A percentile compares a stretch with the other conserved stretches of the same genome.
Conservation (phyloP, 208 protist genomes). For the Leishmania amazonensis region DNA sequence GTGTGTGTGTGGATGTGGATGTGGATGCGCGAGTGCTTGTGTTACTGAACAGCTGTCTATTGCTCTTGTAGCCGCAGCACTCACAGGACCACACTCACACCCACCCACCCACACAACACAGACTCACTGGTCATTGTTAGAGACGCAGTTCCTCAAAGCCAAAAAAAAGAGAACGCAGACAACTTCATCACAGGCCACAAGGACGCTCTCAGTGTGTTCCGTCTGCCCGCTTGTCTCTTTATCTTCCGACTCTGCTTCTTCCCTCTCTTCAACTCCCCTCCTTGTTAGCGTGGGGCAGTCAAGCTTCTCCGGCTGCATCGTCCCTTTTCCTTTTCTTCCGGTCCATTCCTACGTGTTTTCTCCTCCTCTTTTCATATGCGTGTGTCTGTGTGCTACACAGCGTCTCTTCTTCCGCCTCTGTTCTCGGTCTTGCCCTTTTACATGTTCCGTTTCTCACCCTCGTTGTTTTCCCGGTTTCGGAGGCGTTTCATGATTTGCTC, state of each 20-base stretch:
- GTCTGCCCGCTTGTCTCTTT: constrained; percentile 3
- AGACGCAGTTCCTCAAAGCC: background rate
- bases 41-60: background rate
- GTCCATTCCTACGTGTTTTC: constrained; percentile 15
- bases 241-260: background rate
- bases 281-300: background rate
- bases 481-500: background rate
- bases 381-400: background rate
- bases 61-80: background rate
- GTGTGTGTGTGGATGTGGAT: background rate
- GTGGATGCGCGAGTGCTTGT: background rate
- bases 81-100: background rate
- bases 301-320: background rate
- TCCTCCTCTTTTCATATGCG: background rate
- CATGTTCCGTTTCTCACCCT: background rate
- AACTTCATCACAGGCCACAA: background rate
- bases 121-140: background rate
- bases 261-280: constrained; percentile 2
- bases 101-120: background rate
- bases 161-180: background rate
- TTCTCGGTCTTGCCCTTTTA: background rate
- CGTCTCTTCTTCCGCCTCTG: background rate
- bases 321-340: background rate
- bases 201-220: background rate
- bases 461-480: background rate